Conservation (phyloP, 2,329 filamentous ascomycete species). For the Penicillium crustosum region DNA sequence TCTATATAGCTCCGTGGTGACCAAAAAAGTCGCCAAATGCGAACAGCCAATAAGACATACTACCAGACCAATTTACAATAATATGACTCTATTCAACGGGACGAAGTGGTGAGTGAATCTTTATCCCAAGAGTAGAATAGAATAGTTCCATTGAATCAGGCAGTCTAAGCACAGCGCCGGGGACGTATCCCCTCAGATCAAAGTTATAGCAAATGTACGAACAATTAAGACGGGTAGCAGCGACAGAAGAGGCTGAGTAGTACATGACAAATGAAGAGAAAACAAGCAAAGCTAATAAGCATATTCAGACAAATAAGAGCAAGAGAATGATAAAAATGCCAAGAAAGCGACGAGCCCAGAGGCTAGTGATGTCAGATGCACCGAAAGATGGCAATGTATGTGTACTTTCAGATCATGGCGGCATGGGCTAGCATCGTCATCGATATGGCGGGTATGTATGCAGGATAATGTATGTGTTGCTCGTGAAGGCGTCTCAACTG, state of each 20-base stretch:
- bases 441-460: conserved; percentile 17
- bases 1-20: not conserved
- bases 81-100: not conserved
- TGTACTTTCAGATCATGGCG: not conserved
- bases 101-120: not conserved
- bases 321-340: not conserved
- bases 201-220: conserved; percentile 4
- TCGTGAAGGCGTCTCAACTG: conserved; percentile 16
- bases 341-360: not conserved
- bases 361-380: not conserved
- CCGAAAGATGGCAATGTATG: not conserved
- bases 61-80: not conserved
- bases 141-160: not conserved
- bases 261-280: not conserved
- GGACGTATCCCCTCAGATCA: conserved; percentile 4
- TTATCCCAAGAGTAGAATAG: not conserved
- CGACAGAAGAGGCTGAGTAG: not conserved
- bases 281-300: conserved; percentile 4
- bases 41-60: not conserved
- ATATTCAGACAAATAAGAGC: not conserved
- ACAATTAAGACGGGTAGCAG: conserved; percentile 1
- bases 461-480: conserved; percentile 18
- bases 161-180: conserved; percentile 4
- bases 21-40: not conserved
- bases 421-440: not conserved